Conservation (phyloP, 169 alveolate species). For the Toxoplasma gondii region DNA sequence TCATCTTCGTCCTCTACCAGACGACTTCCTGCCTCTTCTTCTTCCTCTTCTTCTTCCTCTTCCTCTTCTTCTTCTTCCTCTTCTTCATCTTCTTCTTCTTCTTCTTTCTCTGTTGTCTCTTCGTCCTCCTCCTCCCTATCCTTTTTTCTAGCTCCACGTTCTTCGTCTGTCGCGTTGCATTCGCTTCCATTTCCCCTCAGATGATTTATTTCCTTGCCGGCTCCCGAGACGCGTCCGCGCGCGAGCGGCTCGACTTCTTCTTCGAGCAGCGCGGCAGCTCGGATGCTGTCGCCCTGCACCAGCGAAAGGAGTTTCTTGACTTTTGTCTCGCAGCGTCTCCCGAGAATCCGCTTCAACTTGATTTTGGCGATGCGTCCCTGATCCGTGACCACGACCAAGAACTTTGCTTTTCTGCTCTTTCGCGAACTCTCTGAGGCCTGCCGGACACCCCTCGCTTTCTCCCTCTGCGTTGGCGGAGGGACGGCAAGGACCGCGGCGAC, state of each 20-base stretch:
- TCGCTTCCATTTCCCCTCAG: background rate
- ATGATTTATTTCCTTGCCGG: too few species aligned
- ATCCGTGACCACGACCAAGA: background rate
- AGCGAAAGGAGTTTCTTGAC: background rate
- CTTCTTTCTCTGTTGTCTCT: too few species aligned
- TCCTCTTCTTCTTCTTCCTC: background rate
- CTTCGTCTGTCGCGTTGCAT: background rate
- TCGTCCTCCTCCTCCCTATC: background rate
- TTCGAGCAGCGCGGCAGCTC: constrained; percentile 1
- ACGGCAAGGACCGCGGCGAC: constrained; percentile 10
- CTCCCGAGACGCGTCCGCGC: too few species aligned
- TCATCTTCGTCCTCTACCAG: background rate
- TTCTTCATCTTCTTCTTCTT: background rate
- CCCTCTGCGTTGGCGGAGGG: background rate
- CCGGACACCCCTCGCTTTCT: background rate
- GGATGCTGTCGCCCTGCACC: background rate
- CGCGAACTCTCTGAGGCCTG: background rate
- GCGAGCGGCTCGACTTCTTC: background rate
- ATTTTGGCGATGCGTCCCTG: background rate
- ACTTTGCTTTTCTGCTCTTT: background rate
- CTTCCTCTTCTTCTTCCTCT: background rate
- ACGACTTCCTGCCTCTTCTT: background rate
- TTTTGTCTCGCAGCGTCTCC: background rate
- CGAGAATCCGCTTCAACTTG: background rate
- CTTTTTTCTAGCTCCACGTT: background rate